Evolutionary conservation across 257 asterid genomes (phyloP).

Genomic region (Lycium ferocissimum): DNA sequence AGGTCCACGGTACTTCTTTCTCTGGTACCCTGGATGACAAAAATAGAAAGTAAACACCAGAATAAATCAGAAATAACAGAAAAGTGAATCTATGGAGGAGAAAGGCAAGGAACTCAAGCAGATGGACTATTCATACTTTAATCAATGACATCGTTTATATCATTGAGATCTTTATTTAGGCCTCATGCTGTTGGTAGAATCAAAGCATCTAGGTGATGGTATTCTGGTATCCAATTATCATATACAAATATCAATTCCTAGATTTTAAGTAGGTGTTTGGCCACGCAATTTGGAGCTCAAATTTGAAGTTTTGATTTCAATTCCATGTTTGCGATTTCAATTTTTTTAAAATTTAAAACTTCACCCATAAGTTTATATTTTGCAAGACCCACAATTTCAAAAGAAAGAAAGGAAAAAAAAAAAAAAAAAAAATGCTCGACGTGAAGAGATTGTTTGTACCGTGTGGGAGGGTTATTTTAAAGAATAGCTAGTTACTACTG

Average conservation of each 20-base stretch:
- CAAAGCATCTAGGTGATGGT: constrained; percentile 24
- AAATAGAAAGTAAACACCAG: constrained; percentile 21
- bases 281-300: too few species aligned
- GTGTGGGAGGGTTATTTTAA: too few species aligned
- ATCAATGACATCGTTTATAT: not conserved
- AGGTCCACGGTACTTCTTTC: not conserved
- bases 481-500: too few species aligned
- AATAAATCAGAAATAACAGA: constrained; percentile 3
- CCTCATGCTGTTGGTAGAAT: not conserved
- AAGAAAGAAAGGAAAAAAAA: too few species aligned
- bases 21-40: not conserved
- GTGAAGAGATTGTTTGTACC: too few species aligned
- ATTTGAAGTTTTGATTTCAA: too few species aligned
- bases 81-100: constrained; percentile 8
- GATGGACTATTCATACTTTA: not conserved
- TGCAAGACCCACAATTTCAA: too few species aligned
- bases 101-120: not conserved
- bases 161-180: not conserved
- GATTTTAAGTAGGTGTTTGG: not conserved
- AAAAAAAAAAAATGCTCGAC: too few species aligned
- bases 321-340: too few species aligned
- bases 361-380: too few species aligned
- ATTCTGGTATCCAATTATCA: constrained; percentile 11
- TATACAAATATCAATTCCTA: not conserved
- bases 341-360: too few species aligned